phyloP scores from a whole-genome alignment of 352 stramenopile species.

The Phytophthora pini region DNA sequence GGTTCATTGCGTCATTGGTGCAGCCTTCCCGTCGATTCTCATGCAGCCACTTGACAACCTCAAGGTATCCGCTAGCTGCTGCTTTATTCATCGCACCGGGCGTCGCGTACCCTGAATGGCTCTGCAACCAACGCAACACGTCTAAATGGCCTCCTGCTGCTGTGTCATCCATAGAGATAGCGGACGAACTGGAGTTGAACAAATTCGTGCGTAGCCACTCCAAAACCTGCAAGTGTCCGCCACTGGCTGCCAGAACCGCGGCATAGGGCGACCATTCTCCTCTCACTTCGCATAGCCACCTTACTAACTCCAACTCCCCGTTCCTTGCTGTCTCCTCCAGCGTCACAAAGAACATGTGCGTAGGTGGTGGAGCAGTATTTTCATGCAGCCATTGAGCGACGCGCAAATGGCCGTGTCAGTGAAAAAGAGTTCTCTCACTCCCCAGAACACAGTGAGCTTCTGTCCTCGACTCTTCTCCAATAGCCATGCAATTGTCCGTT shows the following conservation, averaged over 20 bases:
- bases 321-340: slow-evolving; percentile 39
- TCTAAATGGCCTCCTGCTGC: slow-evolving; percentile 33
- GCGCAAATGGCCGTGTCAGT: slow-evolving; percentile 35
- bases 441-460: slow-evolving; percentile 37
- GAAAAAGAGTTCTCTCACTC: slow-evolving; percentile 42
- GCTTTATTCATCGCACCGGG: slow-evolving; percentile 63
- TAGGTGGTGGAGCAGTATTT: slow-evolving; percentile 37
- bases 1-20: slow-evolving; percentile 30
- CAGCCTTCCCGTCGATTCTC: slow-evolving; percentile 25
- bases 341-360: slow-evolving; percentile 52
- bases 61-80: slow-evolving; percentile 52
- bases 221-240: slow-evolving; percentile 41
- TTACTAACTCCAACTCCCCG: slow-evolving; percentile 37
- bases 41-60: slow-evolving; percentile 44
- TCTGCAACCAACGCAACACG: slow-evolving; percentile 36
- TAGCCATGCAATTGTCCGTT: slow-evolving; percentile 39
- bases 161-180: slow-evolving; percentile 41
- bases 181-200: slow-evolving; percentile 40
- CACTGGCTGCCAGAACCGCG: slow-evolving; percentile 33
- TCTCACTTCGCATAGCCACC: slow-evolving; percentile 38
- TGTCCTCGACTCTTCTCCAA: slow-evolving; percentile 11
- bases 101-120: slow-evolving; percentile 38
- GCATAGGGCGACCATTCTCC: slow-evolving; percentile 43
- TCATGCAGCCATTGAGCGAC: slow-evolving; percentile 44
- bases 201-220: slow-evolving; percentile 41